Percentiles rank a stretch among this genome's conserved stretches.
These are phyloP conservation scores for Venturia asperata DNA, from an alignment of 2,329 filamentous ascomycete genomes.

Conservation along the genomic window DNA sequence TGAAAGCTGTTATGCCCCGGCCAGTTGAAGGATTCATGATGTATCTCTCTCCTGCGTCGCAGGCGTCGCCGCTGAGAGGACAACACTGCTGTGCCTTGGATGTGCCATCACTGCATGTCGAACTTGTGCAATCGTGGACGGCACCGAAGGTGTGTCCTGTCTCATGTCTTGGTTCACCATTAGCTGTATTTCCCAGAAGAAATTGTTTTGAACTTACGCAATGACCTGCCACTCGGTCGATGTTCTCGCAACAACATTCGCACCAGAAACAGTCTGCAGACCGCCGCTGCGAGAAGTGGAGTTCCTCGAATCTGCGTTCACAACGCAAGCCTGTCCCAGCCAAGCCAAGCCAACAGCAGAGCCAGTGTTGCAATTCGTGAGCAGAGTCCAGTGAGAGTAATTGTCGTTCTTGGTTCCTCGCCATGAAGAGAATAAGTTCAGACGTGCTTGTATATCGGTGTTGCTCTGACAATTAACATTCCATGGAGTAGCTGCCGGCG, in stretches of 20 bases:
- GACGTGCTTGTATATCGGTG: constrained; percentile 62
- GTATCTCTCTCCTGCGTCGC: constrained; percentile 69
- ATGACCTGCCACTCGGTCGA: constrained; percentile 90
- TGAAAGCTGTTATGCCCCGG: constrained; percentile 68
- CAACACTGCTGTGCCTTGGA: constrained; percentile 65
- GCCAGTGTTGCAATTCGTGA: constrained; percentile 74
- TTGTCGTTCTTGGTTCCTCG: constrained; percentile 66
- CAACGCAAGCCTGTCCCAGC: constrained; percentile 78
- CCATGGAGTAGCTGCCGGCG: constrained; percentile 66
- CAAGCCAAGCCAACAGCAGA: constrained; percentile 87
- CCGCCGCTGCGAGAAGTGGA: constrained; percentile 30
- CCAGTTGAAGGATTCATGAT: constrained; percentile 95
- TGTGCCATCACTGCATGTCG: constrained; percentile 59
- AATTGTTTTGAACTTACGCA: constrained; percentile 41
- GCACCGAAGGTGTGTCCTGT: constrained; percentile 92
- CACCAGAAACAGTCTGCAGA: constrained; percentile 67
- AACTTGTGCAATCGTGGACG: constrained; percentile 77
- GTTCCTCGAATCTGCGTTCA: constrained; percentile 44
- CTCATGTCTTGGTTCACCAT: constrained; percentile 52
- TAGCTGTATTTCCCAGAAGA: not conserved
- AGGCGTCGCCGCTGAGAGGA: constrained; percentile 59
- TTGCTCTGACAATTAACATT: constrained; percentile 64
- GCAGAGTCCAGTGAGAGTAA: constrained; percentile 89
- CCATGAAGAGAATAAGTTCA: constrained; percentile 87
- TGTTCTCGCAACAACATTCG: constrained; percentile 84